These are phyloP conservation scores for Lasiodiplodia theobromae DNA, from an alignment of 2,329 filamentous ascomycete species.

Conservation along the genomic window DNA sequence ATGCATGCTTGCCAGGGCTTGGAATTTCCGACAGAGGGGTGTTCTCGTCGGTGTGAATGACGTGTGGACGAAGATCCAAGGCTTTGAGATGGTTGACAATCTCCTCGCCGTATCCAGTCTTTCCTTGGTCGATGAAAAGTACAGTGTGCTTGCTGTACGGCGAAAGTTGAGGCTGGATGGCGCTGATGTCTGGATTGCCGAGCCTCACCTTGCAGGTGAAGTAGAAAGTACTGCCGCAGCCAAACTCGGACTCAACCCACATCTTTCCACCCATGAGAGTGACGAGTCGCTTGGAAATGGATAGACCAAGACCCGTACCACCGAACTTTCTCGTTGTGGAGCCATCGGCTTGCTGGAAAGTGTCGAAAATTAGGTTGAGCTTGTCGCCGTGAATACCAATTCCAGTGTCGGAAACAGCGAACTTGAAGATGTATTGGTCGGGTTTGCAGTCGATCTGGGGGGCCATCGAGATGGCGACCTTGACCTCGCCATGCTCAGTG, in stretches of 20 bases:
- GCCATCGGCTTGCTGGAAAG: slow-evolving; percentile 97
- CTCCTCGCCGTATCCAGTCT: slow-evolving; percentile 77
- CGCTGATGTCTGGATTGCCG: slow-evolving; percentile 77
- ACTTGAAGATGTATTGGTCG: slow-evolving; percentile 92
- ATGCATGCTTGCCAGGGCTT: slow-evolving; percentile 62
- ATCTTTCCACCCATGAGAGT: slow-evolving; percentile 96
- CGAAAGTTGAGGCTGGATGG: slow-evolving; percentile 81
- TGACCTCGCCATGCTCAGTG: slow-evolving; percentile 95
- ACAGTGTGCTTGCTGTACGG: slow-evolving; percentile 94
- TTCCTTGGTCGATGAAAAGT: slow-evolving; percentile 90
- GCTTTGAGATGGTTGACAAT: slow-evolving; percentile 79
- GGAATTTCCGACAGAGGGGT: slow-evolving; percentile 57
- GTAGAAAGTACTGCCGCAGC: slow-evolving; percentile 91
- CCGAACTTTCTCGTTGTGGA: slow-evolving; percentile 97
- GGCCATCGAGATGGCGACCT: slow-evolving; percentile 83
- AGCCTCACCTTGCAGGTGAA: slow-evolving; percentile 93
- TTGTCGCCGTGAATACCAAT: slow-evolving; percentile 97
- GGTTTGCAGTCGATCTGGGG: slow-evolving; percentile 69
- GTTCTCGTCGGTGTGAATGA: slow-evolving; percentile 79
- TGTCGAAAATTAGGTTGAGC: slow-evolving; percentile 96
- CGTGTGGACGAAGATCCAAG: slow-evolving; percentile 80
- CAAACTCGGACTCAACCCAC: slow-evolving; percentile 93
- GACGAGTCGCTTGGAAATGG: slow-evolving; percentile 93
- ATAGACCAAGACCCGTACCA: slow-evolving; percentile 90
- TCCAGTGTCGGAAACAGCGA: slow-evolving; percentile 93